phyloP scores from a whole-genome alignment of 139 green algal genomes.

The Zygnema circumcarinatum region DNA sequence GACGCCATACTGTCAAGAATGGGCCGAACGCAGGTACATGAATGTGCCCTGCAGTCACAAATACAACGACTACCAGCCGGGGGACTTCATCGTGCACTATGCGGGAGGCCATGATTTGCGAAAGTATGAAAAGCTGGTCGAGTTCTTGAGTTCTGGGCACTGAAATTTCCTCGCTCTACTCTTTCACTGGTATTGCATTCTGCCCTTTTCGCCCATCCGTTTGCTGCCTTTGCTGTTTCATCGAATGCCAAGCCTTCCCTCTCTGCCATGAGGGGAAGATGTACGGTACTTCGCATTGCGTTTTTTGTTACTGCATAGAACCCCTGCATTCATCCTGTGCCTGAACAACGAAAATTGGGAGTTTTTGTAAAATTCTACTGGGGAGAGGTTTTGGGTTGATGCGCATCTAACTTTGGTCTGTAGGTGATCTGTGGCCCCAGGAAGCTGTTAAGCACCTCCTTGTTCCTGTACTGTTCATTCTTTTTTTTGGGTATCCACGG shows the following conservation, averaged over 20 bases:
- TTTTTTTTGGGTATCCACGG: too few species aligned
- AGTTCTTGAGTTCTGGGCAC: conserved; percentile 7
- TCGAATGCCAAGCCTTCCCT: too few species aligned
- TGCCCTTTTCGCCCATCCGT: background rate
- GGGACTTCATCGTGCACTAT: conserved; percentile 60
- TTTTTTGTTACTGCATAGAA: background rate
- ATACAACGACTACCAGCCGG: conserved; percentile 38
- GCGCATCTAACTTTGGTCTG: too few species aligned
- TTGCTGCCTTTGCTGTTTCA: too few species aligned
- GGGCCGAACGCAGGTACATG: conserved; percentile 60
- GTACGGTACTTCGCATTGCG: background rate
- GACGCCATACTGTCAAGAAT: too few species aligned
- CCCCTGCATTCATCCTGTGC: too few species aligned
- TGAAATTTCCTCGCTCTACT: background rate
- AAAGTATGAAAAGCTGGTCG: conserved; percentile 46
- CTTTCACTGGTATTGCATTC: background rate
- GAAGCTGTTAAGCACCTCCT: too few species aligned
- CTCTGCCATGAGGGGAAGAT: background rate
- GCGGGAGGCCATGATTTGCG: conserved; percentile 30
- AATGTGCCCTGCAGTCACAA: conserved; percentile 58
- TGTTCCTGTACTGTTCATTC: too few species aligned
- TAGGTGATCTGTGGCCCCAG: too few species aligned
- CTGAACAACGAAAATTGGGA: too few species aligned
- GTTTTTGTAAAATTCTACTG: too few species aligned
- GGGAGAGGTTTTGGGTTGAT: too few species aligned